Evolutionary conservation across 352 stramenopile species (phyloP).

Genomic region (Phytophthora litchii): DNA sequence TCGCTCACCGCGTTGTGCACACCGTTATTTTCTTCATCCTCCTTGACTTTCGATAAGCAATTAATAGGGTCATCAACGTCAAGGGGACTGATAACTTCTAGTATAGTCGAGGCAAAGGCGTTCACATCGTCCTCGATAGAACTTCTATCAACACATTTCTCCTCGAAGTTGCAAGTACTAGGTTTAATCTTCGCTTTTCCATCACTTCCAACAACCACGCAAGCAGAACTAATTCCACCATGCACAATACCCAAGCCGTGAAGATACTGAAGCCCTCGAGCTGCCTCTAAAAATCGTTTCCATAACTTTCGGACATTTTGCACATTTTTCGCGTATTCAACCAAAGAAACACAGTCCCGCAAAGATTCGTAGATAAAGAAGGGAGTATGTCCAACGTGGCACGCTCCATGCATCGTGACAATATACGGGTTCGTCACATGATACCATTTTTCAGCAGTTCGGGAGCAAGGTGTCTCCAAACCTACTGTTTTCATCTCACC

Average conservation of each 20-base stretch:
- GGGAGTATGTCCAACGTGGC: constrained; percentile 28
- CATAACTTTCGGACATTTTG: constrained; percentile 17
- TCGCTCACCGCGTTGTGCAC: constrained; percentile 1
- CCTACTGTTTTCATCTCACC: background rate
- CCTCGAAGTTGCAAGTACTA: background rate
- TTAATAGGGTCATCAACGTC: background rate
- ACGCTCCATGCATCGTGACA: constrained; percentile 28
- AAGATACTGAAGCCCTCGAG: constrained; percentile 29
- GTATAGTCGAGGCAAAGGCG: constrained; percentile 18
- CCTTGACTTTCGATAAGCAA: constrained; percentile 10
- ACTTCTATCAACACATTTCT: background rate
- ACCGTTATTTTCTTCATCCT: constrained; percentile 5
- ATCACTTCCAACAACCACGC: constrained; percentile 21
- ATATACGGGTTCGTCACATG: constrained; percentile 18
- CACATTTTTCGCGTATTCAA: constrained; percentile 13
- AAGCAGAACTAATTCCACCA: constrained; percentile 9
- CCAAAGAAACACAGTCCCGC: constrained; percentile 11
- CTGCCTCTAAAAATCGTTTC: constrained; percentile 33
- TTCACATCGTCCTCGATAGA: constrained; percentile 26
- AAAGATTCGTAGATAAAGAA: constrained; percentile 37
- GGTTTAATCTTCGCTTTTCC: constrained; percentile 33
- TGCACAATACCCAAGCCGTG: constrained; percentile 22
- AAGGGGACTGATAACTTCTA: constrained; percentile 10
- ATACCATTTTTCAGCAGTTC: constrained; percentile 20
- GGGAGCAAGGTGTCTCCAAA: background rate